phyloP scores from a whole-genome alignment of 176 grass and related monocot species.

The Hordeum marinum region DNA sequence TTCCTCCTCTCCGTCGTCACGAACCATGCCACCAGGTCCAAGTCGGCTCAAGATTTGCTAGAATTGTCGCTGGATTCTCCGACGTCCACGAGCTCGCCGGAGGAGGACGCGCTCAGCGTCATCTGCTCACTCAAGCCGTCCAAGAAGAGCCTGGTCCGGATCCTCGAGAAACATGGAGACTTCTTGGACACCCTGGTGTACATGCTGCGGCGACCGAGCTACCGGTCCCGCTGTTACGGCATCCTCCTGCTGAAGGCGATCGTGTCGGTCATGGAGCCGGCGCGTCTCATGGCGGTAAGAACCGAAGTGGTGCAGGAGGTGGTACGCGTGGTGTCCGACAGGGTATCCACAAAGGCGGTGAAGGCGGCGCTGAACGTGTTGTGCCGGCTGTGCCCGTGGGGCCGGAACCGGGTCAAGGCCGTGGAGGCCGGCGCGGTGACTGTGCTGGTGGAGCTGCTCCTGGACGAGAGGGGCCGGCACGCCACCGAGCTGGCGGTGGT shows the following conservation, averaged over 20 bases:
- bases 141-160: background rate
- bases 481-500: slow-evolving; percentile 42
- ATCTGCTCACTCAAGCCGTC: slow-evolving; percentile 56
- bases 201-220: slow-evolving; percentile 47
- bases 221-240: slow-evolving; percentile 45
- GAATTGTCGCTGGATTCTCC: slow-evolving; percentile 10
- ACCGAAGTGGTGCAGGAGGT: slow-evolving; percentile 43
- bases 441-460: slow-evolving; percentile 58
- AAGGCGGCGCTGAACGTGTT: slow-evolving; percentile 68
- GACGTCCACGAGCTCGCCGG: slow-evolving; percentile 20
- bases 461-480: slow-evolving; percentile 32
- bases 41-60: background rate
- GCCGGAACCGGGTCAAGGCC: slow-evolving; percentile 60
- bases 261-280: slow-evolving; percentile 18
- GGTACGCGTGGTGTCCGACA: slow-evolving; percentile 36
- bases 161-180: slow-evolving; percentile 18
- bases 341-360: slow-evolving; percentile 47
- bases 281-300: slow-evolving; percentile 3
- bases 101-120: slow-evolving; percentile 51
- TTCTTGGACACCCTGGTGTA: slow-evolving; percentile 32
- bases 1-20: slow-evolving; percentile 36
- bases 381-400: slow-evolving; percentile 28
- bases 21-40: background rate
- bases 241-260: slow-evolving; percentile 47
- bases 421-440: slow-evolving; percentile 51